These are phyloP conservation scores for Backusella australiensis DNA, from an alignment of 192 early-diverging fungal genomes.

Conservation along the genomic window DNA sequence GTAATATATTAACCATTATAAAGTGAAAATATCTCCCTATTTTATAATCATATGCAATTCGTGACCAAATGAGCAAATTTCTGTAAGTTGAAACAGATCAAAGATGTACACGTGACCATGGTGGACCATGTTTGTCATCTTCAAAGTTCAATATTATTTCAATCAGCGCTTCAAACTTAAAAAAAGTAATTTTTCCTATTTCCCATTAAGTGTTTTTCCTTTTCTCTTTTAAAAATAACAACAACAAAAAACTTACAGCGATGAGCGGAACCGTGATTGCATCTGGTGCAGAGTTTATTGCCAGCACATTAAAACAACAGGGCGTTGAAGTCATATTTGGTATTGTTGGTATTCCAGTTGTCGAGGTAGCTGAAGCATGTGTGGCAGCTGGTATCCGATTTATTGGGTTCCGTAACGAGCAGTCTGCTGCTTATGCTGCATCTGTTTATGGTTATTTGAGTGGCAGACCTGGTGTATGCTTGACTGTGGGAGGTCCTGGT, in stretches of 20 bases:
- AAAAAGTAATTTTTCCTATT: constrained; percentile 1
- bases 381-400: constrained; percentile 65
- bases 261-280: constrained; percentile 9
- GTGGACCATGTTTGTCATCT: background rate
- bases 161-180: background rate
- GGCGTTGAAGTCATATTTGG: constrained; percentile 68
- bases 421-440: constrained; percentile 72
- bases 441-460: constrained; percentile 59
- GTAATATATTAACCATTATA: no score
- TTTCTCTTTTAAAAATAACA: background rate
- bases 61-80: background rate
- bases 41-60: background rate
- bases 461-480: constrained; percentile 62
- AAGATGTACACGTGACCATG: background rate
- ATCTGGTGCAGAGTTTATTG: constrained; percentile 60
- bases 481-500: constrained; percentile 70
- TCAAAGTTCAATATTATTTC: background rate
- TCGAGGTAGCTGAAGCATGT: constrained; percentile 74
- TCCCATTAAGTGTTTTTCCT: constrained; percentile 1
- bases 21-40: no score
- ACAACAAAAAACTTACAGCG: background rate
- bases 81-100: background rate
- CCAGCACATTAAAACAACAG: constrained; percentile 53
- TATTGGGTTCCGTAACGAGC: constrained; percentile 74
- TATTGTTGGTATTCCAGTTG: constrained; percentile 76